Evolutionary conservation across 331 rosid genomes (phyloP), one percentile per base, ranked within the genome.

Genomic region (Cydonia oblonga): DNA sequence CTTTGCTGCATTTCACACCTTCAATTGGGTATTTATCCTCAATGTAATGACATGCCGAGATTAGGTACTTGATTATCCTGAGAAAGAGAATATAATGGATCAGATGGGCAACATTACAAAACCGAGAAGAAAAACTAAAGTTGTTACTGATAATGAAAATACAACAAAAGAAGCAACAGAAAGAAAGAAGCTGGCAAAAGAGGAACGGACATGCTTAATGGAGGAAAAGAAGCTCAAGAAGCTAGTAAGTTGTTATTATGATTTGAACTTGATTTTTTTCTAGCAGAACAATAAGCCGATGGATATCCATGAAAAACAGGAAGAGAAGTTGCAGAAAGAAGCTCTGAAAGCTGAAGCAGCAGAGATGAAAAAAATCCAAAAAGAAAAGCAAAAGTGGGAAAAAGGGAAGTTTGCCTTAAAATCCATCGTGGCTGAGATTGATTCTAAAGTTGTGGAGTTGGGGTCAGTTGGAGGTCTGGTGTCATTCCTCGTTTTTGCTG

Each of bases 311-410:
- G 71, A 66, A 58, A 53, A 62, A 58, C 85, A 93, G 98, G 87
- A 90, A 85, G 97, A 89, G 76, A 93, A 87, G 86, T 78, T 89
- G 81, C 85, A 77, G 66, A 89, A 83, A 81, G 97, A 78, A 73
- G 96, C 95, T 67, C 84, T 87, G 69, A 93, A 93, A 87, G 92
- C 90, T 73, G 97, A 93, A 81, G 91, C 87, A 38, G 96, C 92
- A 60, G 93, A 89, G 67, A 64, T 82, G 86, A 93, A 84, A 78
- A 93, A 84, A 77, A 22, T 85, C 30, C 87, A 90, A 81, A 93
- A 87, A 81, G 98, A 93, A 85, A 85, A 67, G 89, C 86, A 83
- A 71, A 90, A 85, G 81, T 90, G 97, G 97, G 96, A 87, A 72
- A 93, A 87, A 28, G 97, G 97, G 75, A 93, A 93, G 84, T 75